Percentiles rank a stretch among this genome's conserved stretches.
These are phyloP conservation scores for Neurospora africana DNA, from an alignment of 495 filamentous ascomycete genomes.

Conservation along the genomic window DNA sequence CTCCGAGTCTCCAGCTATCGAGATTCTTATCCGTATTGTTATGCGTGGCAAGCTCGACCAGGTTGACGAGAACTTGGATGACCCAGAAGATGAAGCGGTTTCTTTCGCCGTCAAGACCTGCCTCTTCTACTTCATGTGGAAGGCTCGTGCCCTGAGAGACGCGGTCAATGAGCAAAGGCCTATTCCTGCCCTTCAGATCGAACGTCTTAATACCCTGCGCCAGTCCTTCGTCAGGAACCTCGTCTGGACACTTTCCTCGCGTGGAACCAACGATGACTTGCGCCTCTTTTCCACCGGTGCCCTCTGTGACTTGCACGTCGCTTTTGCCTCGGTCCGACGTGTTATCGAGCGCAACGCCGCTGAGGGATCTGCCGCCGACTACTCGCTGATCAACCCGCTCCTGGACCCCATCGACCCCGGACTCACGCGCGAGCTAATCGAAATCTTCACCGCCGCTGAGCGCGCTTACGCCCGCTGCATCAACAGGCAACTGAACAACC, in stretches of 20 bases:
- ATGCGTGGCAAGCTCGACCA: conserved; percentile 53
- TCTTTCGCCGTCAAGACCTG: conserved; percentile 58
- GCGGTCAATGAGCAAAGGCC: conserved; percentile 30
- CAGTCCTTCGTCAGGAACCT: conserved; percentile 50
- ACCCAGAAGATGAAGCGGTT: conserved; percentile 65
- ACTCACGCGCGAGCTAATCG: conserved; percentile 51
- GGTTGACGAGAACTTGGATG: conserved; percentile 52
- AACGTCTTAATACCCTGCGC: conserved; percentile 46
- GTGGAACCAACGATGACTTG: conserved; percentile 60
- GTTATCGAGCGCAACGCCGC: conserved; percentile 15
- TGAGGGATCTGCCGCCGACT: conserved; percentile 16
- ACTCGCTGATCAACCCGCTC: conserved; percentile 49
- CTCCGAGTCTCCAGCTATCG: conserved; percentile 42
- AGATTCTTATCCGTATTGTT: conserved; percentile 56
- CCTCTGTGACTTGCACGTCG: conserved; percentile 68
- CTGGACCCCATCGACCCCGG: conserved; percentile 50
- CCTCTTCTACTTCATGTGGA: conserved; percentile 94
- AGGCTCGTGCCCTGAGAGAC: conserved; percentile 44
- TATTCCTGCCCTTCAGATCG: conserved; percentile 39
- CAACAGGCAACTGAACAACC: conserved; percentile 52
- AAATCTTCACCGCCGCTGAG: conserved; percentile 66
- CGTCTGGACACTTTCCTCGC: conserved; percentile 51
- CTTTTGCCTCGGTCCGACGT: conserved; percentile 62
- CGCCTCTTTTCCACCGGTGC: conserved; percentile 63
- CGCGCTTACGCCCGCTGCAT: conserved; percentile 61